Evolutionary conservation across 2,329 filamentous ascomycete genomes (phyloP), one percentile per base, ranked within the genome.

Genomic region (Fusarium secorum): DNA sequence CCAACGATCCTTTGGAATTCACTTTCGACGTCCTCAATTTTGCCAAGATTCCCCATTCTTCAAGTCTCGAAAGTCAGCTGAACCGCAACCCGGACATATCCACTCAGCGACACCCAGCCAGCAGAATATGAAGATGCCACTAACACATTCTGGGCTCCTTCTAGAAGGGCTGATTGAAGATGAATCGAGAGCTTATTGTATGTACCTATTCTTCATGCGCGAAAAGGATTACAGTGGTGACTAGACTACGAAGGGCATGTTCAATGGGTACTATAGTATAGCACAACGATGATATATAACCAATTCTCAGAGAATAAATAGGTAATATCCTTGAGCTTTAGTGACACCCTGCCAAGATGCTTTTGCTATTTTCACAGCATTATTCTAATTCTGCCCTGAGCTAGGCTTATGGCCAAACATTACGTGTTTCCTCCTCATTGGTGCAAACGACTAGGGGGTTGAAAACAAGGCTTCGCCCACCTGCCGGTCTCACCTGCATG

Each of bases 161-260:
- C 38, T 15, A 22, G 38, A 5, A 15, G 3, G 14, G n/a, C 1
- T 22, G 6, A 22, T 15, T 41, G 3, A 22, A 22, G 8, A 41
- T 10, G 13, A 0, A 22, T 15, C 15, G 8, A 15, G 8, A 0
- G 1, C 2, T 22, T 22, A 3, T 0, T n/a, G 13, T 3, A 39
- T 39, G 4, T 10, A 5, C 7, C n/a, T 14, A 11, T 13, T 20
- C 1, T n/a, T n/a, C n/a, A n/a, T n/a, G n/a, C n/a, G n/a, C n/a
- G n/a, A n/a, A n/a, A n/a, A n/a, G n/a, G n/a, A n/a, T n/a, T n/a
- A n/a, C n/a, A n/a, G n/a, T n/a, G n/a, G n/a, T n/a, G n/a, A n/a
- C n/a, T n/a, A n/a, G n/a, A n/a, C n/a, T n/a, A n/a, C n/a, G n/a
- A n/a, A n/a, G n/a, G n/a, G n/a, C n/a, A n/a, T n/a, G n/a, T n/a